Evolutionary conservation across 2,329 filamentous ascomycete genomes (phyloP).

Genomic region (Penicillium griseofulvum): DNA sequence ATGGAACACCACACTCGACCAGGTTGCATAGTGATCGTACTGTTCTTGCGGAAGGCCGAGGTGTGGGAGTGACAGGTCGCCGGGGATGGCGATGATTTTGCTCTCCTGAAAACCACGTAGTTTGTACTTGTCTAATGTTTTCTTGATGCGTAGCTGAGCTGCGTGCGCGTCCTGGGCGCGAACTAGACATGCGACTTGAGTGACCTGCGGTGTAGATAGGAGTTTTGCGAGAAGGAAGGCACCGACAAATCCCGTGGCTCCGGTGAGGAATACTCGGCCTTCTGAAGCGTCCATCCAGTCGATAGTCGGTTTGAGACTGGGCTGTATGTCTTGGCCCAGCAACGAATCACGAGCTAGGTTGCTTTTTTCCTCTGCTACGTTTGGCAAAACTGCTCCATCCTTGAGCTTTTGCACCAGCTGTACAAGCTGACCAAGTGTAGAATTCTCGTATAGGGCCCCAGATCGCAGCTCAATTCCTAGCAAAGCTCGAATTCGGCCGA

Average conservation of each 20-base stretch:
- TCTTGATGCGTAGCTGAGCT: neutral
- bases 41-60: constrained; percentile 3
- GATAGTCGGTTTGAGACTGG: neutral
- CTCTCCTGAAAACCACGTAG: neutral
- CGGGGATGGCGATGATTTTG: constrained; percentile 7
- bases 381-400: neutral
- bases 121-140: constrained; percentile 5
- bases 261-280: constrained; percentile 8
- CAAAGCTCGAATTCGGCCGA: neutral
- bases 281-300: constrained; percentile 3
- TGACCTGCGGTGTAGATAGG: neutral
- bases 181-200: neutral
- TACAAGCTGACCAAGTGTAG: neutral
- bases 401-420: neutral
- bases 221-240: constrained; percentile 2
- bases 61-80: constrained; percentile 2
- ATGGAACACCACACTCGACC: constrained; percentile 14
- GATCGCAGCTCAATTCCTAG: neutral
- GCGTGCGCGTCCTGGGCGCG: neutral
- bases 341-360: neutral
- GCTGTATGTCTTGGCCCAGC: neutral
- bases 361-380: neutral
- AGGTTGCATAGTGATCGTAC: neutral
- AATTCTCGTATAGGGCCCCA: neutral
- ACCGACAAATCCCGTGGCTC: constrained; percentile 10